Evolutionary conservation across 2,329 filamentous ascomycete species (phyloP).

Genomic region (Ophiostoma quercus): DNA sequence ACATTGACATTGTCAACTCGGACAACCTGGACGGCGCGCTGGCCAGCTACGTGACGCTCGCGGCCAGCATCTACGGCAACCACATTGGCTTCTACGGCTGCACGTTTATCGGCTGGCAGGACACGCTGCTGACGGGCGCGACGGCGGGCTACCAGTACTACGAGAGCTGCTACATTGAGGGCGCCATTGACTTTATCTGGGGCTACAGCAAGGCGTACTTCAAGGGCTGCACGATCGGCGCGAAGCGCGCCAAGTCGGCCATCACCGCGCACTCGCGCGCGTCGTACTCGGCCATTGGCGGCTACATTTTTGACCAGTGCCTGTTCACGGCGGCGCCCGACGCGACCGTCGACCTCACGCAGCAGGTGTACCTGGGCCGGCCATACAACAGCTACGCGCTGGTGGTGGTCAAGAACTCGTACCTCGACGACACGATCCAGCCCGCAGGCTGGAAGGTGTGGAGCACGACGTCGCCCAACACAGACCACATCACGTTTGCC

Average conservation of each 20-base stretch:
- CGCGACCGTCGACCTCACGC: conserved; percentile 38
- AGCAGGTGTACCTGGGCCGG: conserved; percentile 53
- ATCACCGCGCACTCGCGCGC: conserved; percentile 34
- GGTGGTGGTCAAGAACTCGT: conserved; percentile 45
- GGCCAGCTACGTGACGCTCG: conserved; percentile 27
- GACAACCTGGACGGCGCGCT: conserved; percentile 29
- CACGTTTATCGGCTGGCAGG: conserved; percentile 32
- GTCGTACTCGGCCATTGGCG: conserved; percentile 29
- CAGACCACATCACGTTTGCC: conserved; percentile 32
- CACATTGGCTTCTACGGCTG: conserved; percentile 33
- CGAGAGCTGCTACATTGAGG: conserved; percentile 34
- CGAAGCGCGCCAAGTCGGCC: conserved; percentile 33
- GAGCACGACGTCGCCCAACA: conserved; percentile 34
- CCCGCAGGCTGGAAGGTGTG: conserved; percentile 50
- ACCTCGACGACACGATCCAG: conserved; percentile 53
- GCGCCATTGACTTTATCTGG: conserved; percentile 30
- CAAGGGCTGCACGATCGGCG: conserved; percentile 37
- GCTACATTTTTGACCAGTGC: conserved; percentile 20
- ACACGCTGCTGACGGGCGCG: conserved; percentile 32
- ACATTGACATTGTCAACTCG: conserved; percentile 41
- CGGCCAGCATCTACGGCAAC: conserved; percentile 35
- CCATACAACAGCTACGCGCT: conserved; percentile 38
- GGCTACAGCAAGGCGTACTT: conserved; percentile 28
- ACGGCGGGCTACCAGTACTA: conserved; percentile 31
- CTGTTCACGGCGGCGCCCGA: conserved; percentile 28